Conservation (phyloP, 108 stramenopile species). For the Bacterosira constricta region DNA sequence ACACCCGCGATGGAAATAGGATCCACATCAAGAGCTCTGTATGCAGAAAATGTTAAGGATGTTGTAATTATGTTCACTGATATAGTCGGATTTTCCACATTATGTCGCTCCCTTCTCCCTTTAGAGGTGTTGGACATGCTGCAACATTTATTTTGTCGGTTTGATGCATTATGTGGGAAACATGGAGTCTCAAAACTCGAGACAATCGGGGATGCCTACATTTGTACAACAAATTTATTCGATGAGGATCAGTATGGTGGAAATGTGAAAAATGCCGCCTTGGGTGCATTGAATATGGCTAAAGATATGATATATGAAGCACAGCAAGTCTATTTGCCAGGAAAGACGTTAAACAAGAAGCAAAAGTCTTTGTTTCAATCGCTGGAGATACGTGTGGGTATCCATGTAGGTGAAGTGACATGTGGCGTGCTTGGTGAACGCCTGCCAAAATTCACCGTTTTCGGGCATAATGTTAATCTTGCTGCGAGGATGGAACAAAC, state of each 20-base stretch:
- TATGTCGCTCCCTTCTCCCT: conserved; percentile 19
- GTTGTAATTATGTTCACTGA: conserved; percentile 34
- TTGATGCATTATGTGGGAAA: conserved; percentile 31
- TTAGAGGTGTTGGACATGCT: conserved; percentile 45
- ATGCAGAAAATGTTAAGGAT: conserved; percentile 38
- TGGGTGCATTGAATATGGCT: conserved; percentile 25
- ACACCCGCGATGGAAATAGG: not conserved
- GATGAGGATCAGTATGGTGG: conserved; percentile 7
- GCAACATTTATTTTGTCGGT: conserved; percentile 18
- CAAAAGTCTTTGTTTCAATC: not conserved
- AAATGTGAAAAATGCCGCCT: conserved; percentile 18
- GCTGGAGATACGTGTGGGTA: conserved; percentile 25
- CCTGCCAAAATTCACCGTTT: conserved; percentile 27
- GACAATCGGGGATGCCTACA: conserved; percentile 41
- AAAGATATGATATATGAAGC: conserved; percentile 22
- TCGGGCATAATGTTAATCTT: conserved; percentile 36
- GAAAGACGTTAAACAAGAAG: not conserved
- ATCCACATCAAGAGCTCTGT: conserved; percentile 19
- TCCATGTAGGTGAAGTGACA: conserved; percentile 29
- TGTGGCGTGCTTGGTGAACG: conserved; percentile 29
- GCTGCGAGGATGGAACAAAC: conserved; percentile 51
- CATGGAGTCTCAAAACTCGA: conserved; percentile 41
- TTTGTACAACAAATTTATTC: conserved; percentile 25
- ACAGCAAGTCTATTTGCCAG: conserved; percentile 5
- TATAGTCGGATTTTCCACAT: conserved; percentile 38